Percentiles rank a stretch among this genome's conserved stretches.
Evolutionary conservation across 495 filamentous ascomycete genomes (phyloP).

Genomic region (Parathielavia hyrcaniae): DNA sequence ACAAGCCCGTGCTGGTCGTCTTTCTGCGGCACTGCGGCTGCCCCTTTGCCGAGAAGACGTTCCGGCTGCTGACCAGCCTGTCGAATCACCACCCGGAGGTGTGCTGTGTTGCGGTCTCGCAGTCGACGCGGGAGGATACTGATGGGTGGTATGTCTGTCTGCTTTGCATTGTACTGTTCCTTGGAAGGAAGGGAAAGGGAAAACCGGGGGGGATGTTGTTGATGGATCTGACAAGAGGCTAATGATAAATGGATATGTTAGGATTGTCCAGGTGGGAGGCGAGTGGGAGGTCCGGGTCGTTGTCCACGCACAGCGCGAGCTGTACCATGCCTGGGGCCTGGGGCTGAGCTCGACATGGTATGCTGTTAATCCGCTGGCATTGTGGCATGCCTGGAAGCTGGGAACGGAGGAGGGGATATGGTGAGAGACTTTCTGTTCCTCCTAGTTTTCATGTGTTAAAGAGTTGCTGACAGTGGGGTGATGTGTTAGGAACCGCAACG

Average conservation of each 20-base stretch:
- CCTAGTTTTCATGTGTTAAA: not conserved
- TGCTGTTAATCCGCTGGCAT: constrained; percentile 38
- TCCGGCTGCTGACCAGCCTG: constrained; percentile 6
- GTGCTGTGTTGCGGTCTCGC: constrained; percentile 53
- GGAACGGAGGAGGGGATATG: constrained; percentile 51
- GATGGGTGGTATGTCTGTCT: constrained; percentile 44
- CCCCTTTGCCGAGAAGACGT: constrained; percentile 36
- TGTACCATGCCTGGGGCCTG: constrained; percentile 52
- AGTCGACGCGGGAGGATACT: constrained; percentile 46
- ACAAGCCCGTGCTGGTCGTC: constrained; percentile 47
- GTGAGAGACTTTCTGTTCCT: constrained; percentile 29
- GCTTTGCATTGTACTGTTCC: no score
- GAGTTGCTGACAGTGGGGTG: not conserved
- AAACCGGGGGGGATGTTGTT: no score
- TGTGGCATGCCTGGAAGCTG: constrained; percentile 45
- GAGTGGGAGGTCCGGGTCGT: constrained; percentile 48
- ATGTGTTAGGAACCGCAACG: constrained; percentile 11
- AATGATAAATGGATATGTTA: not conserved
- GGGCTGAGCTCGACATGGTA: constrained; percentile 49
- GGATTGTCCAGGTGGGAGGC: constrained; percentile 50
- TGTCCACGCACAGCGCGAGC: constrained; percentile 46
- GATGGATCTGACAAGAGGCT: not conserved
- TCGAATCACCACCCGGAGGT: constrained; percentile 42
- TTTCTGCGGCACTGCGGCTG: constrained; percentile 59
- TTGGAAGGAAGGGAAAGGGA: not conserved